Conservation (phyloP, 768 basidiomycete genomes). For the Hericium coralloides region DNA sequence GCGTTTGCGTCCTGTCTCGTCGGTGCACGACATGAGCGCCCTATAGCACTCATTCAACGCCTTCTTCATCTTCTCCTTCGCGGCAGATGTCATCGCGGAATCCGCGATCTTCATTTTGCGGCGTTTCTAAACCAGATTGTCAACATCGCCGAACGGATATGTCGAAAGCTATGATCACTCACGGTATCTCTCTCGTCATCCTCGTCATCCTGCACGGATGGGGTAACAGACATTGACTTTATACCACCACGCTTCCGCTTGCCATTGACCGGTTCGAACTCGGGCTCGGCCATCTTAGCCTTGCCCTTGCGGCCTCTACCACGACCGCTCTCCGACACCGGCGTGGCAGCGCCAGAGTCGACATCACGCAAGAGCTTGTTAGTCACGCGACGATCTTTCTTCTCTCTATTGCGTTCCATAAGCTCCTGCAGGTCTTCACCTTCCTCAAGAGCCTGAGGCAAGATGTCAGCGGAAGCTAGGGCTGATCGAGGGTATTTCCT, state of each 20-base stretch:
- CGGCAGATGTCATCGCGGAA: constrained; percentile 27
- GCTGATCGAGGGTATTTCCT: constrained; percentile 9
- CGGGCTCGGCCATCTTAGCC: constrained; percentile 38
- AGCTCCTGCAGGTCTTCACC: constrained; percentile 75
- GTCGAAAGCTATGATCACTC: constrained; percentile 18
- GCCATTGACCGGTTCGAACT: constrained; percentile 31
- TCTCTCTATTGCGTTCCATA: constrained; percentile 53
- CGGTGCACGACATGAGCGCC: constrained; percentile 65
- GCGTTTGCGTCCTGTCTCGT: constrained; percentile 66
- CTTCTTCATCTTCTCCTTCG: constrained; percentile 74
- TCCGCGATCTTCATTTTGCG: constrained; percentile 67
- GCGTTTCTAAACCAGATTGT: constrained; percentile 53
- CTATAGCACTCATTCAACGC: constrained; percentile 68
- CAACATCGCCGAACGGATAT: background rate
- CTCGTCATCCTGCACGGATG: constrained; percentile 65
- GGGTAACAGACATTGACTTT: constrained; percentile 71
- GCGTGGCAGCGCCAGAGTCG: constrained; percentile 54
- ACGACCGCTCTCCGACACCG: constrained; percentile 49
- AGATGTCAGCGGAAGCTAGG: background rate
- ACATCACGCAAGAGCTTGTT: constrained; percentile 34
- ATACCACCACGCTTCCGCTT: constrained; percentile 66
- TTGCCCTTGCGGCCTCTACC: constrained; percentile 46
- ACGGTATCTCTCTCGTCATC: constrained; percentile 68
- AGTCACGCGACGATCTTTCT: constrained; percentile 44
- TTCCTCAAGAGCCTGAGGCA: constrained; percentile 59